phyloP scores from a whole-genome alignment of 2,329 filamentous ascomycete genomes.

The Zymoseptoria pseudotritici region DNA sequence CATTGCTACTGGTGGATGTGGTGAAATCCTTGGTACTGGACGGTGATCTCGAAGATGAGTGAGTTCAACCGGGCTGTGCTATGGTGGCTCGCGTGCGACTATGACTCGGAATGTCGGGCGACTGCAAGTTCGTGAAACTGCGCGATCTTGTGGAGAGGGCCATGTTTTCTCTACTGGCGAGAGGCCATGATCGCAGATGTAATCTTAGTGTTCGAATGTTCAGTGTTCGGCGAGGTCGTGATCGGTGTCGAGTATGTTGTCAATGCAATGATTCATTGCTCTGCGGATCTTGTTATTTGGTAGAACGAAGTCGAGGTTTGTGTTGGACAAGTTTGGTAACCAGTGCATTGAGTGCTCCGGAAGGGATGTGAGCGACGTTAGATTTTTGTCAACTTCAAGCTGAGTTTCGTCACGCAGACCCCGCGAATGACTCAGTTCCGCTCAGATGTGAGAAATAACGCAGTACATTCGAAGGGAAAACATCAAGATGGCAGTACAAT shows the following conservation, averaged over 20 bases:
- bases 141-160: background rate
- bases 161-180: slow-evolving; percentile 3
- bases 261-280: background rate
- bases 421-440: background rate
- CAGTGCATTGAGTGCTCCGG: background rate
- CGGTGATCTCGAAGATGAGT: background rate
- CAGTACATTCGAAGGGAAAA: background rate
- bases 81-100: background rate
- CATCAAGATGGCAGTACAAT: background rate
- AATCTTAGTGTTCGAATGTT: background rate
- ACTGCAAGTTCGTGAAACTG: slow-evolving; percentile 1
- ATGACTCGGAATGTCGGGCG: background rate
- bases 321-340: background rate
- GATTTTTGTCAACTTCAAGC: background rate
- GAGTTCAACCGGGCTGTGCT: background rate
- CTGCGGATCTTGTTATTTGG: background rate
- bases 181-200: slow-evolving; percentile 1
- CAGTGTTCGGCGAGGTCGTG: background rate
- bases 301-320: background rate
- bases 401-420: background rate
- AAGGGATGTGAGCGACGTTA: background rate
- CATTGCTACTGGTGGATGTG: slow-evolving; percentile 6
- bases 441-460: background rate
- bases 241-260: background rate
- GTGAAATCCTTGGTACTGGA: background rate